Evolutionary conservation across 2,329 filamentous ascomycete species (phyloP), one percentile per base, ranked within the genome.

Genomic region (Dactylellina sp.): DNA sequence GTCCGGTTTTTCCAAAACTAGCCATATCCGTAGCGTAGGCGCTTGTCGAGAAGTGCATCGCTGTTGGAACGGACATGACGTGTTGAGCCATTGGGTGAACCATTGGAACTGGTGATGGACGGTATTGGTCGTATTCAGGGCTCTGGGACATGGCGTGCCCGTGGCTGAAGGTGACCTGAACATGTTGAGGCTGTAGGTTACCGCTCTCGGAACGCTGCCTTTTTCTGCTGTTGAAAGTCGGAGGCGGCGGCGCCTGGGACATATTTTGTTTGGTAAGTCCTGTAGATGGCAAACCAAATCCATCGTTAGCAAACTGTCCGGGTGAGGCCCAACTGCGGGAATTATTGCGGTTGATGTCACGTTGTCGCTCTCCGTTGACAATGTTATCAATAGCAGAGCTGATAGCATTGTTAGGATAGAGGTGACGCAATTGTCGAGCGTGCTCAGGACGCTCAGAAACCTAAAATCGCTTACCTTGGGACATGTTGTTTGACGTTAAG

Each of bases 1-100:
- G 60, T n/a, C 61, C 60, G 14, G 49, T 39, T 44, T 72, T 72
- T 14, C 68, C 68, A 28, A 72, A 72, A 32, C 61, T 72, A 2
- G 68, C 68, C 68, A 72, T 72, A 25, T 72, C 68, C n/a, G 66
- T 39, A 22, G 68, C 52, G n/a, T 72, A 60, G 18, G 68, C 63
- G 25, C 24, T 68, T n/a, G 63, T 68, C 22, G 63, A 68, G 53
- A 72, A 72, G 46, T 72, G 68, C 68, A 72, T 72, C 14, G 68
- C 28, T 7, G 68, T 64, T 7, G 68, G 68, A 14, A 72, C 37
- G 1, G 59, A 50, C 18, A 72, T 72, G 42, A 72, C 32, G 16
- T 72, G 66, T 11, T 42, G 57, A 7, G 52, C n/a, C 68, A 72
- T 72, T 35, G 59, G 49, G 28, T 63, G 68, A 25, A 50, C 44